phyloP scores from a whole-genome alignment of 1,284 basidiomycete species.

The Grifola frondosa region DNA sequence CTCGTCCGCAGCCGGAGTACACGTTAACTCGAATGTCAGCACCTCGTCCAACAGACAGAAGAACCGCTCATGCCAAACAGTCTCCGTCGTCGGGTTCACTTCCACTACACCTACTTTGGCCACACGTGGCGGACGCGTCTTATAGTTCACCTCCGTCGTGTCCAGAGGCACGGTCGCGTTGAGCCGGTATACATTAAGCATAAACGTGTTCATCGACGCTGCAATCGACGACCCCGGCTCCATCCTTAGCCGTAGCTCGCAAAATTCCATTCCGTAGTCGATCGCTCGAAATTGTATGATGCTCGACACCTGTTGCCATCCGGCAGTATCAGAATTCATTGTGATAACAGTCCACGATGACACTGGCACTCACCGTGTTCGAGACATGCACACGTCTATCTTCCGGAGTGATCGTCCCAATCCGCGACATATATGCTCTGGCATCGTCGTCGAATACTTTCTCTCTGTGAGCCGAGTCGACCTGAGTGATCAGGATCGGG shows the following conservation, averaged over 20 bases:
- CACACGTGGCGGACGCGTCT: slow-evolving; percentile 11
- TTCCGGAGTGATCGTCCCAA: slow-evolving; percentile 5
- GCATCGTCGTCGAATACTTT: slow-evolving; percentile 17
- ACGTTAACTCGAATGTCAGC: slow-evolving; percentile 18
- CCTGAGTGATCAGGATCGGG: slow-evolving; percentile 20
- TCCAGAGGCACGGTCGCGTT: too few species aligned
- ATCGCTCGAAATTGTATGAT: slow-evolving; percentile 26
- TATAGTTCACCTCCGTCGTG: slow-evolving; percentile 17
- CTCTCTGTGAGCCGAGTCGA: slow-evolving; percentile 12
- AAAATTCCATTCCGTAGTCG: slow-evolving; percentile 30
- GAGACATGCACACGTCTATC: slow-evolving; percentile 6
- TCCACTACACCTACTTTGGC: slow-evolving; percentile 13
- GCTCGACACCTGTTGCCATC: too few species aligned
- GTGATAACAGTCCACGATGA: too few species aligned
- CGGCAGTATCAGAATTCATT: too few species aligned
- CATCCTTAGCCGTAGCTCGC: slow-evolving; percentile 12
- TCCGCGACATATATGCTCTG: slow-evolving; percentile 1
- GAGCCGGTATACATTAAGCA: too few species aligned
- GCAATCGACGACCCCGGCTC: too few species aligned
- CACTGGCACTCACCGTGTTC: slow-evolving; percentile 6
- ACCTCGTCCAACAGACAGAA: slow-evolving; percentile 13
- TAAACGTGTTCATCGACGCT: too few species aligned
- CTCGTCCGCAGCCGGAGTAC: too few species aligned
- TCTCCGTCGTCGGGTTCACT: slow-evolving; percentile 5
- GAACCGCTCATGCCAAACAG: slow-evolving; percentile 10